Conservation (phyloP, 2,329 filamentous ascomycete genomes). For the Diaporthe sp. region DNA sequence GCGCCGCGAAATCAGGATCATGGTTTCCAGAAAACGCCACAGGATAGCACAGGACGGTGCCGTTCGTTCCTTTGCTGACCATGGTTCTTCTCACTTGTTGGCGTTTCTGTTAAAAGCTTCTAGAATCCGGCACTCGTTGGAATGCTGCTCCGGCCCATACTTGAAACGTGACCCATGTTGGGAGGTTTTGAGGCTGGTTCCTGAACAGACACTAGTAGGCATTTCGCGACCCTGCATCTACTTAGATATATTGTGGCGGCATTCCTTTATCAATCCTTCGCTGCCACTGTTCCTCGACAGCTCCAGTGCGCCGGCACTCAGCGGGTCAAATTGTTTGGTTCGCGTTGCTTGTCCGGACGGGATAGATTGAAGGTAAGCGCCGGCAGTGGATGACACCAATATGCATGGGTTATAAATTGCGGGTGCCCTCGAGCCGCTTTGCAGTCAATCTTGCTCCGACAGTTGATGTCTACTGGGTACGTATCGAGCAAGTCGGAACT, state of each 20-base stretch:
- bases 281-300: background rate
- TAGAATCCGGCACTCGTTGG: conserved; percentile 12
- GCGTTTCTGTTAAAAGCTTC: background rate
- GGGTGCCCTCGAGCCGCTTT: background rate
- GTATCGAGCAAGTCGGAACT: background rate
- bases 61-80: background rate
- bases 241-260: background rate
- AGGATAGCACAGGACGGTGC: background rate
- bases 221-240: too few relatives aligned
- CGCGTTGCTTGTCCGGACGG: too few relatives aligned
- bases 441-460: background rate
- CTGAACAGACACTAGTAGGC: background rate
- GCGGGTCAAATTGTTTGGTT: background rate
- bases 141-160: background rate
- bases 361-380: background rate
- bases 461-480: background rate
- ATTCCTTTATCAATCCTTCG: background rate
- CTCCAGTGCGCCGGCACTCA: background rate
- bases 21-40: background rate
- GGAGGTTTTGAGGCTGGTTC: background rate
- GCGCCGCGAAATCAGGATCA: background rate
- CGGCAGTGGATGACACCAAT: background rate
- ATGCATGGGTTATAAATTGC: background rate
- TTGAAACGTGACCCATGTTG: conserved; percentile 14
- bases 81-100: background rate